Conservation (phyloP, 768 basidiomycete genomes). For the Dendrothele bispora region DNA sequence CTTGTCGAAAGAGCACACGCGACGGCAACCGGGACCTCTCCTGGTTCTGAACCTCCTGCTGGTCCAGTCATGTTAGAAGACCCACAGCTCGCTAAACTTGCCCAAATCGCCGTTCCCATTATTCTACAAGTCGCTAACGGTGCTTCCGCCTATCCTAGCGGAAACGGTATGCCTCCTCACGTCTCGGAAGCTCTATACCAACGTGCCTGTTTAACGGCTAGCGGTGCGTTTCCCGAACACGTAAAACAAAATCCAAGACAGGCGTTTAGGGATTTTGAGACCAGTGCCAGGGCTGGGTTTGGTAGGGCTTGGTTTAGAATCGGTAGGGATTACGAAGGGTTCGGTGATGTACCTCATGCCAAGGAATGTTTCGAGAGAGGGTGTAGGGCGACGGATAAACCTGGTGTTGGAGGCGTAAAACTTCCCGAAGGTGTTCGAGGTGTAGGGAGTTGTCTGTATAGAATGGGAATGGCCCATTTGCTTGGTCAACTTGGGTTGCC, state of each 20-base stretch:
- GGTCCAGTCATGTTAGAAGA: conserved; percentile 61
- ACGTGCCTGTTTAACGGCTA: conserved; percentile 70
- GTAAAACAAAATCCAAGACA: conserved; percentile 65
- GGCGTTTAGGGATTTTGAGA: conserved; percentile 91
- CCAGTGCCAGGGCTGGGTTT: conserved; percentile 76
- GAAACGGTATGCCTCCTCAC: conserved; percentile 33
- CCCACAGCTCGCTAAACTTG: conserved; percentile 56
- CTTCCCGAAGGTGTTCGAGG: conserved; percentile 55
- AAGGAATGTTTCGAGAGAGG: conserved; percentile 88
- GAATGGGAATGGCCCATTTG: conserved; percentile 91
- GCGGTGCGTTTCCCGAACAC: conserved; percentile 69
- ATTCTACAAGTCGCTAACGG: conserved; percentile 59
- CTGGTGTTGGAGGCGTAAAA: conserved; percentile 76
- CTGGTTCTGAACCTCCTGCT: conserved; percentile 43
- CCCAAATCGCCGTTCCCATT: conserved; percentile 62
- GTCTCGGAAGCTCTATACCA: conserved; percentile 76
- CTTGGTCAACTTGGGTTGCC: conserved; percentile 80
- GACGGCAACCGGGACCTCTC: conserved; percentile 21
- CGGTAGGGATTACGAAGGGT: conserved; percentile 89
- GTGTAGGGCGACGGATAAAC: no score
- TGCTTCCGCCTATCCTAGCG: conserved; percentile 17
- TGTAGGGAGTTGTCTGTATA: conserved; percentile 46
- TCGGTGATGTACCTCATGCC: conserved; percentile 71
- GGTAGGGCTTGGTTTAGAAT: conserved; percentile 88
- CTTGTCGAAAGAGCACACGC: conserved; percentile 65